A percentile compares a stretch with the other conserved stretches of the same genome.
Conservation (phyloP, 2,329 filamentous ascomycete genomes). For the Penicillium sp. region DNA sequence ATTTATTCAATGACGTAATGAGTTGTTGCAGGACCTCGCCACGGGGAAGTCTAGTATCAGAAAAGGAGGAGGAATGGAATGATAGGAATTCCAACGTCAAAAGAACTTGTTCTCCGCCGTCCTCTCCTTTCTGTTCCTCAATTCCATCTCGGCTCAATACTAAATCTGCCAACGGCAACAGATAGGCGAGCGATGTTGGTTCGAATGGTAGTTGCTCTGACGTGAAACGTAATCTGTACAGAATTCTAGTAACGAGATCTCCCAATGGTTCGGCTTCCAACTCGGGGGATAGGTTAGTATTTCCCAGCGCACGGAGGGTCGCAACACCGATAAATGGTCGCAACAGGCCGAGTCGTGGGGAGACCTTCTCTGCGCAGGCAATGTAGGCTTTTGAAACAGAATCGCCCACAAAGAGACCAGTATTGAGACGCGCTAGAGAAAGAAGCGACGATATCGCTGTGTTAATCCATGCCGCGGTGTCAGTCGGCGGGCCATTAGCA, state of each 20-base stretch:
- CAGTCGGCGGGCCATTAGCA: slow-evolving; percentile 81
- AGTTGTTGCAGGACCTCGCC: slow-evolving; percentile 67
- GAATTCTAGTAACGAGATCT: slow-evolving; percentile 73
- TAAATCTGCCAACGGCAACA: slow-evolving; percentile 74
- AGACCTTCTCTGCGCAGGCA: slow-evolving; percentile 70
- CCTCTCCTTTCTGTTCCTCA: slow-evolving; percentile 60
- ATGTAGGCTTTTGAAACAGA: slow-evolving; percentile 74
- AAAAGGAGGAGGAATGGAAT: slow-evolving; percentile 77
- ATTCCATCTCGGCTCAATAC: slow-evolving; percentile 77
- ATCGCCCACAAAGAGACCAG: slow-evolving; percentile 76
- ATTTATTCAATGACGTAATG: slow-evolving; percentile 78
- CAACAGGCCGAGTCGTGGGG: slow-evolving; percentile 68
- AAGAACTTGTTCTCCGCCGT: slow-evolving; percentile 83
- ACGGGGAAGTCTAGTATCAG: slow-evolving; percentile 71
- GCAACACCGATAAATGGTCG: slow-evolving; percentile 83
- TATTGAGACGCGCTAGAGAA: slow-evolving; percentile 69
- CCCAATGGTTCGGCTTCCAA: slow-evolving; percentile 77
- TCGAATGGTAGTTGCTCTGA: slow-evolving; percentile 95
- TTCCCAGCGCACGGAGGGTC: slow-evolving; percentile 72
- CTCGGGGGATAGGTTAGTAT: slow-evolving; percentile 67
- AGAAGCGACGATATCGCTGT: slow-evolving; percentile 69
- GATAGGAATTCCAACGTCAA: slow-evolving; percentile 83
- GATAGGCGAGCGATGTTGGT: slow-evolving; percentile 78
- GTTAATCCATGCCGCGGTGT: slow-evolving; percentile 83
- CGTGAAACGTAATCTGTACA: slow-evolving; percentile 86